phyloP scores from a whole-genome alignment of 306 rosid genomes.

The Vigna mungo region DNA sequence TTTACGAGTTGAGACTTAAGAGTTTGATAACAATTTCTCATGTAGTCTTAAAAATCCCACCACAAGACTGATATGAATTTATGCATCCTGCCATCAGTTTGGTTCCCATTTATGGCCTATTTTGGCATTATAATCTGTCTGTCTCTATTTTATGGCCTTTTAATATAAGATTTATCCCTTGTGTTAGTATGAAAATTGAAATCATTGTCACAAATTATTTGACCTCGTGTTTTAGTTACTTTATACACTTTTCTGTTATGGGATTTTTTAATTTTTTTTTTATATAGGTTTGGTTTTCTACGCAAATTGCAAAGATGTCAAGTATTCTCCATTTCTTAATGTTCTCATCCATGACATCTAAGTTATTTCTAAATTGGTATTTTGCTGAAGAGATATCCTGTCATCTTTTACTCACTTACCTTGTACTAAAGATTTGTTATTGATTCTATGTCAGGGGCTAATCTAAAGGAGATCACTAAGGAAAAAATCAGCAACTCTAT shows the following conservation, averaged over 20 bases:
- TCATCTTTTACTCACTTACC: constrained; percentile 21
- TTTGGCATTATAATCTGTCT: constrained; percentile 13
- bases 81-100: no score
- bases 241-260: neutral
- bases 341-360: neutral
- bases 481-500: constrained; percentile 70
- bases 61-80: neutral
- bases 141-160: constrained; percentile 1
- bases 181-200: constrained; percentile 20
- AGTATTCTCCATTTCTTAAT: neutral
- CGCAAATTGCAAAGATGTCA: no score
- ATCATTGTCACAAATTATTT: neutral
- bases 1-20: neutral
- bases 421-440: constrained; percentile 13
- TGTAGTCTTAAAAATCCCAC: constrained; percentile 1
- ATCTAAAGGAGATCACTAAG: constrained; percentile 58
- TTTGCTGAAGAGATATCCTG: neutral
- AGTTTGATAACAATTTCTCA: neutral
- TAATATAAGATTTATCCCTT: neutral
- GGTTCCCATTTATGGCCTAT: constrained; percentile 13
- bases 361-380: constrained; percentile 4
- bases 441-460: constrained; percentile 52
- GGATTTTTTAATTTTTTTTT: neutral
- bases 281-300: neutral
- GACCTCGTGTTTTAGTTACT: neutral